Base-by-base conservation (phyloP, 345 rosid genomes). In the Hypericum androsaemum region DNA sequence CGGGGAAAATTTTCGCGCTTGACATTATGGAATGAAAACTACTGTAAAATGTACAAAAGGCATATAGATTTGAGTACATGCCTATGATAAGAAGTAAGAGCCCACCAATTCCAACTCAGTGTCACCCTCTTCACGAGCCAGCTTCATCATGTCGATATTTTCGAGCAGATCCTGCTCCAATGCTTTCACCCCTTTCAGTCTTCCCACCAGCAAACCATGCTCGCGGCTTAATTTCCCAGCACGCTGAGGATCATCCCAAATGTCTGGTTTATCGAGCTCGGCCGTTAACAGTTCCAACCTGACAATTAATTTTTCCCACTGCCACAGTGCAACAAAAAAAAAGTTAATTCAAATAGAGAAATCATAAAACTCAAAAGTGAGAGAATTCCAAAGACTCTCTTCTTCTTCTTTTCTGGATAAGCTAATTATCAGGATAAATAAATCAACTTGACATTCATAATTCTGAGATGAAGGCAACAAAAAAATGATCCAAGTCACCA, bases 51-150 rank as follows among this genome's bases (percentile, higher is more conserved):
- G 37, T 47, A 60, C 36, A 42, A 52, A 47, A 58, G 62, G 54
- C 52, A 59, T 13, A 13, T 63, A 67, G 59, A 14, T 22, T 22
- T 22, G 64, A 70, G 55, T 49, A 82, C 82, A 74, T 77, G 96
- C 94, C 87, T 82, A 89, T 73, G 54, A 71, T 44, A 72, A 73
- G 71, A 77, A 70, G 72, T 53, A 69, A 72, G 69, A 59, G 72
- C 95, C 80, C 88, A 85, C 96, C 94, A 53, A 83, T 92, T 88
- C 89, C 82, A 92, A 62, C 69, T 92, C 96, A 50, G 77, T 40
- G 71, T 84, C 95, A 47, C 75, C 77, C 71, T 92, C 98, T 56
- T 88, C 98, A 16, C 77, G 80, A 52, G 95, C 95, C 61, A 92
- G 86, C 66, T 85, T 85, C 38, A 92, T 78, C 89, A 92, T 83